phyloP scores from a whole-genome alignment of 768 basidiomycete genomes.

The Podaxis mareebaensis region DNA sequence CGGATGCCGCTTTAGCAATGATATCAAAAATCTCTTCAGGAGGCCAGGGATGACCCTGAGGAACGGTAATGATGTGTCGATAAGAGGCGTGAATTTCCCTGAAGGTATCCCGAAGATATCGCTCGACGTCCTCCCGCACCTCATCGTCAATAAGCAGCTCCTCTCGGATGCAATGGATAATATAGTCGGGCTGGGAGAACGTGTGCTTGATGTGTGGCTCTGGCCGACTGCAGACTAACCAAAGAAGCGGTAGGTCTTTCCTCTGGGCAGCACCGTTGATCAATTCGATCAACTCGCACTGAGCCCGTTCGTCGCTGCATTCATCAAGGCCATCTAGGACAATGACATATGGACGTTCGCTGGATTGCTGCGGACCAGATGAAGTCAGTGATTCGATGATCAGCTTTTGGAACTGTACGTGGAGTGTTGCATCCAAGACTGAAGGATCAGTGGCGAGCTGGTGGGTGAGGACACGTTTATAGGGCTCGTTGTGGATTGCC shows the following conservation, averaged over 20 bases:
- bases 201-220: not conserved
- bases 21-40: not conserved
- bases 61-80: not conserved
- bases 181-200: not conserved
- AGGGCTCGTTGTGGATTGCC: not conserved
- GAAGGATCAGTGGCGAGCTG: constrained; percentile 1
- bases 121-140: not conserved
- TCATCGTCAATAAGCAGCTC: not conserved
- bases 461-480: not conserved
- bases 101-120: constrained; percentile 3
- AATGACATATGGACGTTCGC: not conserved
- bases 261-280: not conserved
- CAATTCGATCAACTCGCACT: not conserved
- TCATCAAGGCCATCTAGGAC: not conserved
- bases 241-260: not conserved
- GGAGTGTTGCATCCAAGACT: not conserved
- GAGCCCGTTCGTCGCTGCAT: not conserved
- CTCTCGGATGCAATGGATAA: not conserved
- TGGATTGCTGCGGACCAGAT: not conserved
- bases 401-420: not conserved
- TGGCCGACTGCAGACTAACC: constrained; percentile 5
- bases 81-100: not conserved
- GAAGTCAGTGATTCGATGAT: not conserved
- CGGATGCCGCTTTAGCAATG: not conserved
- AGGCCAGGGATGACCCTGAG: not conserved